Conservation (phyloP, 495 filamentous ascomycete species). For the Xylaria grammica region DNA sequence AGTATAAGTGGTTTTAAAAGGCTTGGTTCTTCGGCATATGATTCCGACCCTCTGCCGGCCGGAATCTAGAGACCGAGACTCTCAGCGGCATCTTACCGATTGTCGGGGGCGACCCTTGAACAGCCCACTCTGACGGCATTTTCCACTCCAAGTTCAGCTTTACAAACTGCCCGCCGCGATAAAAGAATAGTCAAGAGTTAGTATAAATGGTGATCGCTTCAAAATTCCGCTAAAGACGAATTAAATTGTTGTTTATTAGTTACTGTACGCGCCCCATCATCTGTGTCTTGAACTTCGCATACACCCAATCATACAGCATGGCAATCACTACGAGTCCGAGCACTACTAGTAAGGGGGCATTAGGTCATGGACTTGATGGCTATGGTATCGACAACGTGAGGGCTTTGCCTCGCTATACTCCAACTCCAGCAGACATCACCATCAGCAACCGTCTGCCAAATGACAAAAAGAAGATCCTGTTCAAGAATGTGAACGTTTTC, state of each 20-base stretch:
- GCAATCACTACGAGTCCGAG: neutral
- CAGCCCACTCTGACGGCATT: neutral
- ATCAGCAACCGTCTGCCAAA: constrained; percentile 10
- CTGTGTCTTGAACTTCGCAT: neutral
- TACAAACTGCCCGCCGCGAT: neutral
- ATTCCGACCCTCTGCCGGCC: neutral
- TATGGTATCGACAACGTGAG: constrained; percentile 9
- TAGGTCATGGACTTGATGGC: constrained; percentile 13
- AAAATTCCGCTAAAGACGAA: neutral
- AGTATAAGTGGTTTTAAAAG: neutral
- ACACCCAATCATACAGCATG: neutral
- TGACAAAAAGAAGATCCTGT: constrained; percentile 42
- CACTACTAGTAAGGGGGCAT: neutral
- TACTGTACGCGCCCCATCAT: neutral
- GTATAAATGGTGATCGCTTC: neutral
- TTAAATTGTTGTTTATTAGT: neutral
- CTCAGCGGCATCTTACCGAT: constrained; percentile 8
- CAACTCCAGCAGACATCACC: constrained; percentile 14
- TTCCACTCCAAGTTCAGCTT: neutral
- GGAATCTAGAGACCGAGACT: neutral
- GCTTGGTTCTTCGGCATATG: constrained; percentile 7
- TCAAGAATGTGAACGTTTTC: constrained; percentile 55
- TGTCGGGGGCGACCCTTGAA: neutral
- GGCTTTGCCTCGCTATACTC: constrained; percentile 10
- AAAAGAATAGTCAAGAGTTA: neutral